Percentiles rank a stretch among this genome's conserved stretches.
phyloP scores from a whole-genome alignment of 148 eudicot species.

The Silene uniflora region DNA sequence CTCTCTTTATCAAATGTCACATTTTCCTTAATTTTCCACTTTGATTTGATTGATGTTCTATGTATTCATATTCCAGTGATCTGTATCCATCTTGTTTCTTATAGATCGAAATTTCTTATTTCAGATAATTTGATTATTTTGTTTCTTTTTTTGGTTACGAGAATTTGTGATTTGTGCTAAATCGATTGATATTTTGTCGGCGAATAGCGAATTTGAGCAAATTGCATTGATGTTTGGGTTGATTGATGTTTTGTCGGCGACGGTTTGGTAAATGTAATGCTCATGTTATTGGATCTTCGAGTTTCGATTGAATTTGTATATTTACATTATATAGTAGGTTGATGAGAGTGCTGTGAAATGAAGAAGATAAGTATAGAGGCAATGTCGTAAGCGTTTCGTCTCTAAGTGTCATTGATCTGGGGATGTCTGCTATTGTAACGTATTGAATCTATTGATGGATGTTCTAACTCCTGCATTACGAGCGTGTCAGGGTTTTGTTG shows the following conservation, averaged over 20 bases:
- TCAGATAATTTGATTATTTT: neutral
- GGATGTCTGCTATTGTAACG: neutral
- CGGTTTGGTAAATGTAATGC: neutral
- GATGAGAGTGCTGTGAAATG: neutral
- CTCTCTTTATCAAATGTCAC: neutral
- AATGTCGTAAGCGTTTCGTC: neutral
- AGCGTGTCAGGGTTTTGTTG: neutral
- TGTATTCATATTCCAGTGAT: slow-evolving; percentile 2
- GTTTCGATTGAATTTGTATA: too few relatives aligned
- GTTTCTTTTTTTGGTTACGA: neutral
- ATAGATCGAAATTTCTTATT: slow-evolving; percentile 9
- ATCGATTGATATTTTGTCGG: neutral
- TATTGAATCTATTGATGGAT: neutral
- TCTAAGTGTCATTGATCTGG: neutral
- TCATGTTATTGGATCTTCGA: slow-evolving; percentile 19
- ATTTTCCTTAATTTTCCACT: neutral
- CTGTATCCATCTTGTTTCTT: slow-evolving; percentile 2
- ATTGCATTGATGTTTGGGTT: neutral
- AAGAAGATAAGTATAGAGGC: neutral
- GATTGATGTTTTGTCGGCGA: neutral
- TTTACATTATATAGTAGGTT: neutral
- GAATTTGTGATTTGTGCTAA: neutral
- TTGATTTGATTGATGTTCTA: neutral
- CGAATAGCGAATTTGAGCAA: neutral
- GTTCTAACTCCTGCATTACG: neutral